These are phyloP conservation scores for Fusarium tricinctum DNA, from an alignment of 2,329 filamentous ascomycete genomes.

Conservation along the genomic window DNA sequence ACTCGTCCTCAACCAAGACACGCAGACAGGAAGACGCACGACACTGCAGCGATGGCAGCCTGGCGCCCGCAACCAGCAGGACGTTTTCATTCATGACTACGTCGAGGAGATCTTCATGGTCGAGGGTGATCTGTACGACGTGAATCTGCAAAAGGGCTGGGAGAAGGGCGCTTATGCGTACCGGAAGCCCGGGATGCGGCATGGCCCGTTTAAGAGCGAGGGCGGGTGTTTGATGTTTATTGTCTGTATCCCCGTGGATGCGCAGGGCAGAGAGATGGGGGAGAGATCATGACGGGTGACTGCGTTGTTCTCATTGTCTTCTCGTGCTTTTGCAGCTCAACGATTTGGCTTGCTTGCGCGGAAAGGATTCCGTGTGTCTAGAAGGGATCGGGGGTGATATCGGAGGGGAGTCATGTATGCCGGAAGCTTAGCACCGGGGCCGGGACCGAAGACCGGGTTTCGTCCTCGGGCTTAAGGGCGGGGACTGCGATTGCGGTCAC, in stretches of 20 bases:
- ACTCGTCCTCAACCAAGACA: slow-evolving; percentile 54
- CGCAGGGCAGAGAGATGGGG: slow-evolving; percentile 22
- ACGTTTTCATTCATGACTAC: slow-evolving; percentile 54
- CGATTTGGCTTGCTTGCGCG: background rate
- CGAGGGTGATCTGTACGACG: slow-evolving; percentile 55
- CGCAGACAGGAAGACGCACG: slow-evolving; percentile 48
- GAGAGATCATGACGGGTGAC: slow-evolving; percentile 14
- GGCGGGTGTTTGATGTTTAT: slow-evolving; percentile 55
- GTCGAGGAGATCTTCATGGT: slow-evolving; percentile 57
- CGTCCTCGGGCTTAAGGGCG: slow-evolving; percentile 16
- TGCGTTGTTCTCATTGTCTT: background rate
- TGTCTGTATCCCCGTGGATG: slow-evolving; percentile 41
- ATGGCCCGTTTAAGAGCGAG: slow-evolving; percentile 55
- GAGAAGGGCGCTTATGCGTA: slow-evolving; percentile 57
- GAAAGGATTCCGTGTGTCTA: background rate
- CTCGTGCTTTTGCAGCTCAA: background rate
- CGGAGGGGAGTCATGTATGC: background rate
- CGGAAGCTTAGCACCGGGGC: slow-evolving; percentile 3
- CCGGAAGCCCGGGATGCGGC: slow-evolving; percentile 57
- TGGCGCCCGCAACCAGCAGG: slow-evolving; percentile 45
- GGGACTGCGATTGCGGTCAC: background rate
- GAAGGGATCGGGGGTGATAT: slow-evolving; percentile 3
- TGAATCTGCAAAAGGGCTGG: slow-evolving; percentile 51
- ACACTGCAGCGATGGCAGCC: slow-evolving; percentile 56
- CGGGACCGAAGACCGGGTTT: slow-evolving; percentile 26